Percentiles rank a stretch among this genome's conserved stretches.
Conservation (phyloP, 352 stramenopile species). For the Pythium dissotocum region DNA sequence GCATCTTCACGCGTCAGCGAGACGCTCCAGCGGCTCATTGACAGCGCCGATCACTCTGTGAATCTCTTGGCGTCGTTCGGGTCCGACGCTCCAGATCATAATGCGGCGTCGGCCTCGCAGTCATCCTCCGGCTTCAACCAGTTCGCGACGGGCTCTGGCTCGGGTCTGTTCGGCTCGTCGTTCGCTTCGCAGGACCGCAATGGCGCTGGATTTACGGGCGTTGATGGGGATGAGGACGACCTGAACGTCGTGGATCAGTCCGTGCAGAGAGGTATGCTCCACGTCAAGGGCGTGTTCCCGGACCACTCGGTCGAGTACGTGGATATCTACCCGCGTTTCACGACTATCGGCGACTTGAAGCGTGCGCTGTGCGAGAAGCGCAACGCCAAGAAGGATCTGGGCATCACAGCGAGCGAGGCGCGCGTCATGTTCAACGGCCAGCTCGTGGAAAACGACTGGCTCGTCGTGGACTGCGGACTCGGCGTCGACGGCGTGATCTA, state of each 20-base stretch:
- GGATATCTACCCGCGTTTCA: slow-evolving; percentile 70
- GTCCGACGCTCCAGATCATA: not conserved
- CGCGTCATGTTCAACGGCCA: slow-evolving; percentile 79
- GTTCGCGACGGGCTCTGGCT: not conserved
- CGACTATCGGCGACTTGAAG: slow-evolving; percentile 75
- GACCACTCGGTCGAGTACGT: slow-evolving; percentile 83
- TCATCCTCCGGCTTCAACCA: not conserved
- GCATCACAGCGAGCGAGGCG: slow-evolving; percentile 45
- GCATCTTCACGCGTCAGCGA: slow-evolving; percentile 40
- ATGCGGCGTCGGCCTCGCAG: slow-evolving; percentile 21
- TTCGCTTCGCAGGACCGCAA: slow-evolving; percentile 38
- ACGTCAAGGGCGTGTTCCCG: slow-evolving; percentile 82
- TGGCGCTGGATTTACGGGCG: not conserved
- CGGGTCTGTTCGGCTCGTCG: slow-evolving; percentile 28
- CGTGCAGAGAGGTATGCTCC: slow-evolving; percentile 54
- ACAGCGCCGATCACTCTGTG: slow-evolving; percentile 71
- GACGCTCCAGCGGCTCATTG: slow-evolving; percentile 71
- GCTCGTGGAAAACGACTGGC: slow-evolving; percentile 75
- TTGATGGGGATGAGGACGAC: slow-evolving; percentile 1
- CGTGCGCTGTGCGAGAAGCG: slow-evolving; percentile 59
- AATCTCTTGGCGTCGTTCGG: slow-evolving; percentile 63
- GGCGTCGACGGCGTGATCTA: slow-evolving; percentile 69
- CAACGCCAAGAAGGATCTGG: slow-evolving; percentile 41
- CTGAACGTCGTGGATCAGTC: slow-evolving; percentile 49
- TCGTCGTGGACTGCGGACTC: slow-evolving; percentile 81